Evolutionary conservation across 176 grass and related monocot genomes (phyloP).

Genomic region (Raddia guianensis): DNA sequence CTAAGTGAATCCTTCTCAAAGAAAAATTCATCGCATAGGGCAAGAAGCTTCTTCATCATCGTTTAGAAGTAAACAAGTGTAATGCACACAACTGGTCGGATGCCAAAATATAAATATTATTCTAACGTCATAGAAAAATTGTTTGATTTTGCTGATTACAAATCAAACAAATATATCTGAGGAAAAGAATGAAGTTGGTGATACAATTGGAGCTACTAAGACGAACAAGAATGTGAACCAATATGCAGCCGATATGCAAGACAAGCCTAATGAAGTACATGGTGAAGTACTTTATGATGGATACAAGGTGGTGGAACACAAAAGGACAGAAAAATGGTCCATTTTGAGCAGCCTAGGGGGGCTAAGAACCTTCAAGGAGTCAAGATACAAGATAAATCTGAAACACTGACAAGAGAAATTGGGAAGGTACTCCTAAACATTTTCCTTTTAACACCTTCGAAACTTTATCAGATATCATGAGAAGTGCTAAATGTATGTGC

Average conservation of each 20-base stretch:
- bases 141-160: too few species aligned
- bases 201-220: neutral
- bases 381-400: neutral
- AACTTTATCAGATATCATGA: constrained; percentile 13
- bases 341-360: constrained; percentile 5
- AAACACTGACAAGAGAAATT: constrained; percentile 10
- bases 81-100: too few species aligned
- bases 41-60: too few species aligned
- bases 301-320: neutral
- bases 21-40: too few species aligned
- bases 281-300: neutral
- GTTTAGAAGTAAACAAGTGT: too few species aligned
- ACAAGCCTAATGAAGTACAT: neutral
- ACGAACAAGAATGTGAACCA: neutral
- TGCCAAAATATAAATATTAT: too few species aligned
- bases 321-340: neutral
- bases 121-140: too few species aligned
- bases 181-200: neutral
- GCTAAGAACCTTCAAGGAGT: neutral
- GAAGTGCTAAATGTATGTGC: constrained; percentile 10
- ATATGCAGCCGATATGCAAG: neutral
- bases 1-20: too few species aligned
- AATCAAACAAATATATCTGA: neutral
- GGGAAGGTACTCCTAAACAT: constrained; percentile 3
- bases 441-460: neutral